Evolutionary conservation across 371 early-diverging fungal genomes (phyloP).

Genomic region (Rhizopus stolonifer): DNA sequence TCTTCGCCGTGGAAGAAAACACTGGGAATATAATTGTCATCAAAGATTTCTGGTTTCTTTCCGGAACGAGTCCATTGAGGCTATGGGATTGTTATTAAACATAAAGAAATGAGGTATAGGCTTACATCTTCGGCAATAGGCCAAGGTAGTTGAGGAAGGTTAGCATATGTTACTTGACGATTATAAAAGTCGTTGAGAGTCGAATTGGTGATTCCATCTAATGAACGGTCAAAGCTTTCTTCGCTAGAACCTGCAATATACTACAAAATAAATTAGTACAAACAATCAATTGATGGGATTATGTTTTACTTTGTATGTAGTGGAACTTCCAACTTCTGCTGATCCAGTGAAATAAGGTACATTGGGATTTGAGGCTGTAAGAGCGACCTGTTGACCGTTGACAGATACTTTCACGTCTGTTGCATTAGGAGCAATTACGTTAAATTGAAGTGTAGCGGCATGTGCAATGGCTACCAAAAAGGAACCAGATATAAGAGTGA

Average conservation of each 20-base stretch:
- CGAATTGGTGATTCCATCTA: conserved; percentile 26
- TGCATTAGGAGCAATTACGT: conserved; percentile 54
- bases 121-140: conserved; percentile 41
- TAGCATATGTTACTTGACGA: conserved; percentile 54
- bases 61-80: conserved; percentile 55
- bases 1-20: conserved; percentile 43
- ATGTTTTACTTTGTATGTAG: conserved; percentile 38
- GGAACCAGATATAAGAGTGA: conserved; percentile 20
- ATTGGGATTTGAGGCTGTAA: conserved; percentile 40
- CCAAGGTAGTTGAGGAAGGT: conserved; percentile 54
- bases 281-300: background rate
- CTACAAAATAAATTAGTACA: conserved; percentile 6
- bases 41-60: conserved; percentile 41
- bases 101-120: background rate
- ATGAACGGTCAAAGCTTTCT: conserved; percentile 49
- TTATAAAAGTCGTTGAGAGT: conserved; percentile 52
- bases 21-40: conserved; percentile 53
- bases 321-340: conserved; percentile 34
- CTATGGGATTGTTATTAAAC: too few relatives aligned
- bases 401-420: conserved; percentile 48
- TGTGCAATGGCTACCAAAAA: conserved; percentile 24
- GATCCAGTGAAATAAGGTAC: conserved; percentile 48
- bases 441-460: conserved; percentile 47
- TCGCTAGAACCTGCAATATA: conserved; percentile 46
- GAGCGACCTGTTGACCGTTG: conserved; percentile 36